Base-by-base conservation (phyloP, 495 filamentous ascomycete species). In the Aspergillus carlsbadensis region DNA sequence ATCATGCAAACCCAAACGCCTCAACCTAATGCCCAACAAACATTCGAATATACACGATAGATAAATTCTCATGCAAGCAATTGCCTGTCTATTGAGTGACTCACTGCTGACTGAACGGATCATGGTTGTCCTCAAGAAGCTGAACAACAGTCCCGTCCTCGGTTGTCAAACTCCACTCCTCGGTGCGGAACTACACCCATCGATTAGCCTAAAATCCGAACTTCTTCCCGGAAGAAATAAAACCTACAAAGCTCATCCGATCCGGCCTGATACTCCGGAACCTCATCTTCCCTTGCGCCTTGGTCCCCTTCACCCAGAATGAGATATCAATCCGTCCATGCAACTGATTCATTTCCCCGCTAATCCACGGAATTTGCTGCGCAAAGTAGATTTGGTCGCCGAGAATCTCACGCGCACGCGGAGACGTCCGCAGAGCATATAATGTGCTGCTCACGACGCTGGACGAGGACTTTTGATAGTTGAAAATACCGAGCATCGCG, bases 311-410 rank as follows among this genome's bases (percentile, higher is more conserved):
- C 10, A 98, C 94, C 76, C 80, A 79, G 70, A 94, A 98, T 3
- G 70, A 72, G 52, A 98, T 92, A 79, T 97, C 77, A 66, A 98
- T 96, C 65, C 84, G 79, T 2, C 94, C 94, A 73, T 92, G 89
- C 69, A 98, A 72, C 77, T 96, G 93, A 74, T 97, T 95, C 78
- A 98, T 87, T 74, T 89, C 84, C 34, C 94, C 94, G 65, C 81
- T 81, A 57, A 98, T 96, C 92, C 92, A 96, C 11, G 94, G 93
- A 61, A 96, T 88, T 74, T 88, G 84, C 67, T 84, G 79, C 26
- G 84, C 81, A 73, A 96, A 98, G 67, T 96, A 95, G 48, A 98
- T 91, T 74, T 97, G 88, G 66, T 96, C 90, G 21, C 94, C 94
- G 5, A 98, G 76, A 21, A 84, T 72, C 54, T 85, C 84, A 48